Percentiles rank a stretch among this genome's conserved stretches.
phyloP scores from a whole-genome alignment of 2,329 filamentous ascomycete species.

The Arthrinium puccinioides region DNA sequence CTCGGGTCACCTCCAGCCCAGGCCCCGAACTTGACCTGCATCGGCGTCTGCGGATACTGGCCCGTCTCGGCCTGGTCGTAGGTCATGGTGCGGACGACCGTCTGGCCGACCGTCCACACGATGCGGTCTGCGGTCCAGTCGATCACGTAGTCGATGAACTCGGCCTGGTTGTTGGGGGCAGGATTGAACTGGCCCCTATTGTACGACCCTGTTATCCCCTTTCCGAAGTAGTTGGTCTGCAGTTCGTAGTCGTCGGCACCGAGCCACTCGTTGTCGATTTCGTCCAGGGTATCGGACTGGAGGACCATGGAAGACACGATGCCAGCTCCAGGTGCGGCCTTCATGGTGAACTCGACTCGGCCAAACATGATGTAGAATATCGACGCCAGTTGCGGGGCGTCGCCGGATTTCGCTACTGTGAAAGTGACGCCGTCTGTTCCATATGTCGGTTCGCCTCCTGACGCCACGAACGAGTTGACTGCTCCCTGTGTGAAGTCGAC shows the following conservation, averaged over 20 bases:
- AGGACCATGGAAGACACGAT: constrained; percentile 92
- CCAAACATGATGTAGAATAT: constrained; percentile 99
- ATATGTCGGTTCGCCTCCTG: constrained; percentile 65
- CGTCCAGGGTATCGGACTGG: constrained; percentile 85
- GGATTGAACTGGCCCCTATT: constrained; percentile 80
- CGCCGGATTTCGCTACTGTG: constrained; percentile 68
- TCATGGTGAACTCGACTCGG: constrained; percentile 76
- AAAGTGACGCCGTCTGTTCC: constrained; percentile 71
- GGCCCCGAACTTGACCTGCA: constrained; percentile 85
- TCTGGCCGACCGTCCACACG: constrained; percentile 78
- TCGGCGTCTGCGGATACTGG: constrained; percentile 92
- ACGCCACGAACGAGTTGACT: constrained; percentile 70
- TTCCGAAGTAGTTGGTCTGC: constrained; percentile 97
- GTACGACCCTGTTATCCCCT: constrained; percentile 78
- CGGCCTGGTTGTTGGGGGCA: constrained; percentile 59
- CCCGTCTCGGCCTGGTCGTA: constrained; percentile 58
- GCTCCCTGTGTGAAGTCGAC: constrained; percentile 76
- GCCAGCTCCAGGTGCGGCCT: constrained; percentile 78
- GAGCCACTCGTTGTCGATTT: constrained; percentile 97
- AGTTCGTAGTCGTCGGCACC: constrained; percentile 69
- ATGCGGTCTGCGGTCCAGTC: constrained; percentile 87
- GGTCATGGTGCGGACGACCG: constrained; percentile 67
- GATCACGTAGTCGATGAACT: constrained; percentile 80
- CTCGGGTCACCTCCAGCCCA: constrained; percentile 86
- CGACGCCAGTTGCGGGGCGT: constrained; percentile 79